Evolutionary conservation across 257 asterid species (phyloP), one percentile per base, ranked within the genome.

Genomic region (Salvia miltiorrhiza): DNA sequence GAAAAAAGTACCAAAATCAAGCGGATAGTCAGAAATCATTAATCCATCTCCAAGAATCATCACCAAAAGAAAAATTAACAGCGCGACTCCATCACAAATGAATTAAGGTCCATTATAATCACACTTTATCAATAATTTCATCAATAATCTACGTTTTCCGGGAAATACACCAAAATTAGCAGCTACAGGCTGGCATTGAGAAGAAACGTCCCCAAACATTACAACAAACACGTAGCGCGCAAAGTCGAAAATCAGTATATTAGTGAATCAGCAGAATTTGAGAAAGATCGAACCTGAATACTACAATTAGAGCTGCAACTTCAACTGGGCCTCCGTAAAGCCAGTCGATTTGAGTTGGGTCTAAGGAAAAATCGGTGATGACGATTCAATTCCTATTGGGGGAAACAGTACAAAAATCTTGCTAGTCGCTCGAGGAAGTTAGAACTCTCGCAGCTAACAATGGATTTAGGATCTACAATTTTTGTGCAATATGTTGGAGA

Each of bases 391-490:
- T 50, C 64, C 19, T 23, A 58, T 65, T 28, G 77, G 76, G 64
- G 47, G 13, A 6, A 43, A 73, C 35, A 65, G 76, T 32, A 68
- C 10, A 40, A 52, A 65, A 71, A 44, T 53, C 72, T 63, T 49
- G 75, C 58, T 60, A 39, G 40, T 61, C 63, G 67, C 13, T 52
- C 7, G 55, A 53, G 28, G 44, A 76, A 74, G 82, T 50, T 45
- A 49, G 61, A 30, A 65, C 37, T 17, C 20, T 55, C 52, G 47
- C 62, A 59, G 80, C 43, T 65, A 39, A 41, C 45, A 58, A 35
- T 23, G 75, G 70, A 61, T 70, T 39, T 72, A 71, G 78, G 80
- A 80, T 80, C 82, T 70, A 76, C 16, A 52, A 28, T 1, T 9
- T 57, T 10, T 48, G 53, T 47, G 16, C 66, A 14, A 44, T 28